Evolutionary conservation across 2,329 filamentous ascomycete species (phyloP).

Genomic region (Allantophomopsis cytisporea): DNA sequence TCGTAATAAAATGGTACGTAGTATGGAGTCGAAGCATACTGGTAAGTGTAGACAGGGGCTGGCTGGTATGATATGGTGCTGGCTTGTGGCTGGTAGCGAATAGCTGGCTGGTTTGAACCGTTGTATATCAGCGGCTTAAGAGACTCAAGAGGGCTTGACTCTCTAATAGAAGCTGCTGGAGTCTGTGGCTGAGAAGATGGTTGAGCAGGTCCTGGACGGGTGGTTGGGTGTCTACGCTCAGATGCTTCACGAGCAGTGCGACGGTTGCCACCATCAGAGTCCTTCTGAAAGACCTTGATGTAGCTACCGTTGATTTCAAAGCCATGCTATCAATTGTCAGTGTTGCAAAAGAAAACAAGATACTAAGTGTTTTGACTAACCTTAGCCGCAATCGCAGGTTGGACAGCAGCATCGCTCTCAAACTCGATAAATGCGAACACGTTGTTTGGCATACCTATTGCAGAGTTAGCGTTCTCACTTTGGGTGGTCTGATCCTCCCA

Average conservation of each 20-base stretch:
- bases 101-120: neutral
- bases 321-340: slow-evolving; percentile 9
- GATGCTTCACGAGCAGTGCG: neutral
- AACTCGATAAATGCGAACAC: slow-evolving; percentile 22
- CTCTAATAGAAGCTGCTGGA: too few species aligned
- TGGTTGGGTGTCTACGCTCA: too few species aligned
- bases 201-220: neutral
- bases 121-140: too few species aligned
- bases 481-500: too few species aligned
- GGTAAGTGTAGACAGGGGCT: too few species aligned
- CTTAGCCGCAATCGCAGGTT: slow-evolving; percentile 9
- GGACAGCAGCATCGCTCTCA: slow-evolving; percentile 7
- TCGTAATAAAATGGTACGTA: too few species aligned
- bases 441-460: slow-evolving; percentile 12
- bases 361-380: slow-evolving; percentile 5
- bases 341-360: neutral
- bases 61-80: too few species aligned
- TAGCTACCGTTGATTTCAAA: slow-evolving; percentile 10
- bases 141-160: too few species aligned
- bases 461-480: too few species aligned
- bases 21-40: too few species aligned
- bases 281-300: slow-evolving; percentile 16
- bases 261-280: slow-evolving; percentile 8
- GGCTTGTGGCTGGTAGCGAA: neutral
- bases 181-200: neutral